These are phyloP conservation scores for Umbelopsis vinacea DNA, from an alignment of 192 early-diverging fungal species.

Conservation along the genomic window DNA sequence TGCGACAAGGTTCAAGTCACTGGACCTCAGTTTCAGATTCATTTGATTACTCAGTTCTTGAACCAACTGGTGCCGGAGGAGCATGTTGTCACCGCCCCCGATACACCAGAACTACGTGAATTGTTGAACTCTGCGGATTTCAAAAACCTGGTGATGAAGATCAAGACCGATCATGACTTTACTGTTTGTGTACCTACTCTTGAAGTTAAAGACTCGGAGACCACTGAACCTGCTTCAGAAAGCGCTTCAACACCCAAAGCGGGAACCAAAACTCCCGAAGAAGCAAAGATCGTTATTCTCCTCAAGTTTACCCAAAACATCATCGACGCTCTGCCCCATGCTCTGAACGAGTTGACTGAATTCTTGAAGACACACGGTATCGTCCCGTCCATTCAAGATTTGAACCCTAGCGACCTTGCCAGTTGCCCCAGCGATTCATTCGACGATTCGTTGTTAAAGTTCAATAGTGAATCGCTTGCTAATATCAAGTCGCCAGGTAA, in stretches of 20 bases:
- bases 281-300: slow-evolving; percentile 36
- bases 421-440: slow-evolving; percentile 18
- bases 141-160: slow-evolving; percentile 34
- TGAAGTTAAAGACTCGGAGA: not conserved
- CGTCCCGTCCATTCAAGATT: slow-evolving; percentile 8
- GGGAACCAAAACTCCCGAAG: slow-evolving; percentile 19
- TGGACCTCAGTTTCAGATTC: slow-evolving; percentile 61
- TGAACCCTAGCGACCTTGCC: not conserved
- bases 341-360: slow-evolving; percentile 39
- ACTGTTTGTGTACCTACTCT: slow-evolving; percentile 31
- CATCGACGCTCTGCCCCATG: slow-evolving; percentile 39
- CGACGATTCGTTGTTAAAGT: slow-evolving; percentile 3
- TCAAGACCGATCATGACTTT: slow-evolving; percentile 45
- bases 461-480: slow-evolving; percentile 7
- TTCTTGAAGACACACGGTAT: slow-evolving; percentile 41
- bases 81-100: slow-evolving; percentile 41
- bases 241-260: too few species aligned
- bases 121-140: slow-evolving; percentile 42
- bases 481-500: slow-evolving; percentile 12
- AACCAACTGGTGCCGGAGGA: slow-evolving; percentile 42
- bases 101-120: slow-evolving; percentile 40
- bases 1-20: slow-evolving; percentile 54
- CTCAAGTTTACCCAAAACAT: slow-evolving; percentile 48
- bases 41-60: slow-evolving; percentile 52
- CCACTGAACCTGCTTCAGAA: not conserved